Base-by-base conservation (phyloP, 169 alveolate species). In the Babesia sp. region DNA sequence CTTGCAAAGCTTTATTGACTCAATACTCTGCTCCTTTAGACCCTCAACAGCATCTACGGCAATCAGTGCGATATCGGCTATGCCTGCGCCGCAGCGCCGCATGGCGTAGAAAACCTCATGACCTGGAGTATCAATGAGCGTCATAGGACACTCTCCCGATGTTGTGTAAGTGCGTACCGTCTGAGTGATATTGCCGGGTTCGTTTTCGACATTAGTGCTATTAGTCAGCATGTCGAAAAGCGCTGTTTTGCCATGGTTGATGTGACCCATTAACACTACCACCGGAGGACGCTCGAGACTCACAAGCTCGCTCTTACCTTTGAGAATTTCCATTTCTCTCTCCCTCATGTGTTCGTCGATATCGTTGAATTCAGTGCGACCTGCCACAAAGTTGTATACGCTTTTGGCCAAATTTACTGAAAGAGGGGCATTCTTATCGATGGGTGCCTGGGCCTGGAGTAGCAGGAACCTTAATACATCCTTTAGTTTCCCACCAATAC, bases 81-180 rank as follows among this genome's bases (percentile, higher is more conserved):
- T 59, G 37, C 45, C 39, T 8, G 64, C 66, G 4, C 71, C 70
- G 54, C 76, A 55, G 16, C 59, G 44, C 29, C 75, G 66, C 76
- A 81, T 81, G 37, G 79, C 68, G 29, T 42, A 54, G 50, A 81
- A 57, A 1, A 72, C 63, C 55, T 59, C 84, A 41, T 63, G 82
- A 14, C 80, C 85, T 0, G 89, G 89, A 29, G 89, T 72, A 31
- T 81, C 89, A n/a, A 81, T 58, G 7, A 81, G 66, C 8, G 84
- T 72, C 72, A 63, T 59, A 20, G 78, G 56, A 28, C 42, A 70
- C 20, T 60, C 56, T 14, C 42, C 55, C 24, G 70, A 14, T 26
- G 48, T 31, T 20, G 28, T 44, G 22, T 31, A 53, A 22, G 82
- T n/a, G 29, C 72, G 60, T 0, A 71, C 80, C 26, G 46, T 48